Evolutionary conservation across 768 basidiomycete species (phyloP).

Genomic region (Mycena crocata): DNA sequence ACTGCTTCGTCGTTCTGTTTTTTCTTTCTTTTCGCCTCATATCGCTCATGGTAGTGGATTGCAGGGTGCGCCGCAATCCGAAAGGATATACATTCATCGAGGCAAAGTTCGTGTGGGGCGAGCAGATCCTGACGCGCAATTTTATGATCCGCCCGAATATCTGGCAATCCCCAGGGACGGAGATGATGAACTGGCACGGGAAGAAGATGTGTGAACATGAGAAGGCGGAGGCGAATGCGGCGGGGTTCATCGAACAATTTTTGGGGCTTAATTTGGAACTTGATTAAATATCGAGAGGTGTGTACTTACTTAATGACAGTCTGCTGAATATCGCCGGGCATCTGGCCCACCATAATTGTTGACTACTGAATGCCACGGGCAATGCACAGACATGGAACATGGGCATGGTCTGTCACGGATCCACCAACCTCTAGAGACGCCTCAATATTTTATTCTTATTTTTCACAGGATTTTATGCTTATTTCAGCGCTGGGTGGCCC

Average conservation of each 20-base stretch:
- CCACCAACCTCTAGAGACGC: too few relatives aligned
- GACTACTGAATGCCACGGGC: too few relatives aligned
- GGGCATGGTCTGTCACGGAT: too few relatives aligned
- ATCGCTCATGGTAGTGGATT: neutral
- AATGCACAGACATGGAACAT: too few relatives aligned
- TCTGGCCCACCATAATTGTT: too few relatives aligned
- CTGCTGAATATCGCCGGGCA: too few relatives aligned
- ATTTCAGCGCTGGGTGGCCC: too few relatives aligned
- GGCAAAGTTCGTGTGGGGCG: constrained; percentile 17
- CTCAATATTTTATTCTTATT: too few relatives aligned
- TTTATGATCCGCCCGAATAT: constrained; percentile 20
- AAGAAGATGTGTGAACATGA: constrained; percentile 19
- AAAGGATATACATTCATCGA: constrained; percentile 24
- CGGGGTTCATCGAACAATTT: neutral
- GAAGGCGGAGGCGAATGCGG: constrained; percentile 12
- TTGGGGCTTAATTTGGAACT: neutral
- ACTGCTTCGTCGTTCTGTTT: too few relatives aligned
- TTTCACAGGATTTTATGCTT: too few relatives aligned
- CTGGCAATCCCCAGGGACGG: neutral
- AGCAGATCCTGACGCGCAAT: constrained; percentile 16
- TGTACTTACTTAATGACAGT: too few relatives aligned
- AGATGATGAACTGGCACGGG: neutral
- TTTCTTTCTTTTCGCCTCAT: neutral
- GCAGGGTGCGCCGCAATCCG: constrained; percentile 23
- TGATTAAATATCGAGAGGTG: too few relatives aligned